Evolutionary conservation across 2,329 filamentous ascomycete species (phyloP).

Genomic region (Pleurostoma richardsiae): DNA sequence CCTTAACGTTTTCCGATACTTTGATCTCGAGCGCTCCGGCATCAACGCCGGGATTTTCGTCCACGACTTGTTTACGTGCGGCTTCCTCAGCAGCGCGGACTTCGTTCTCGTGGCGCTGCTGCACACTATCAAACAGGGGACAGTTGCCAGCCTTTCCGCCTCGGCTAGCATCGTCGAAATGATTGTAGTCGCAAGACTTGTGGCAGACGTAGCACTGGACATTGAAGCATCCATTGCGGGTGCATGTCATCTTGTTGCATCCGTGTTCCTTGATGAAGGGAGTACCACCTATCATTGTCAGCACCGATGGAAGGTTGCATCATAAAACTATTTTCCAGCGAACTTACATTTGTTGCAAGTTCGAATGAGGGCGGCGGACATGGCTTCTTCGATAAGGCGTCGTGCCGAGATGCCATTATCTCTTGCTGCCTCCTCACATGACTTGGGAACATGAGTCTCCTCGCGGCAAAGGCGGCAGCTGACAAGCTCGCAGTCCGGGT

Average conservation of each 20-base stretch:
- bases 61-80: constrained; percentile 48
- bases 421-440: constrained; percentile 60
- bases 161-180: constrained; percentile 56
- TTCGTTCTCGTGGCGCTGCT: constrained; percentile 58
- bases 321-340: neutral
- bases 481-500: constrained; percentile 56
- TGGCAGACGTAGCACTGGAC: constrained; percentile 69
- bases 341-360: constrained; percentile 61
- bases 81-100: constrained; percentile 56
- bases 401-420: constrained; percentile 57
- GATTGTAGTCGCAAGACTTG: constrained; percentile 59
- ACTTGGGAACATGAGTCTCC: constrained; percentile 66
- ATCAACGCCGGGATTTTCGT: constrained; percentile 56
- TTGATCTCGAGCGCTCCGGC: constrained; percentile 53
- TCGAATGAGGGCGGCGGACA: constrained; percentile 73
- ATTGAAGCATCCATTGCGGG: constrained; percentile 43
- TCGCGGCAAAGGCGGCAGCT: constrained; percentile 66
- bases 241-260: constrained; percentile 81
- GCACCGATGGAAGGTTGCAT: neutral
- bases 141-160: constrained; percentile 53
- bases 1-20: constrained; percentile 47
- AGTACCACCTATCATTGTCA: constrained; percentile 43
- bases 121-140: constrained; percentile 60
- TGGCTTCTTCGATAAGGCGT: constrained; percentile 74
- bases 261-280: constrained; percentile 74